Evolutionary conservation across 257 asterid genomes (phyloP).

Genomic region (Solanum lycopersicoides): DNA sequence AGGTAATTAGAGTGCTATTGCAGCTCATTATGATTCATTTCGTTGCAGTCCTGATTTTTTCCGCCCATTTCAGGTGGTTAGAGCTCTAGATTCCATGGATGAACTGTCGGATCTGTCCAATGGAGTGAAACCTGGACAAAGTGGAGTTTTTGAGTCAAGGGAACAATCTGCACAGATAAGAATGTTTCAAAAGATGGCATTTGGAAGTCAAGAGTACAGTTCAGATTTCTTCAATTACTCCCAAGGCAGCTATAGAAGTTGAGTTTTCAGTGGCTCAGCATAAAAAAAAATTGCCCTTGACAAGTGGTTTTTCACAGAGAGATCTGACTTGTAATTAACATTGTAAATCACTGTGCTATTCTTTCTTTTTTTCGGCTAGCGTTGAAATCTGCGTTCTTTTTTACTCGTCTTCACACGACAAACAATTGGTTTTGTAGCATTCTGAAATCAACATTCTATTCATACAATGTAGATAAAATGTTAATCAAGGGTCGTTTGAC

Average conservation of each 20-base stretch:
- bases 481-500: neutral
- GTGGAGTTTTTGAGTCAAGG: conserved; percentile 62
- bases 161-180: conserved; percentile 84
- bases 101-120: conserved; percentile 68
- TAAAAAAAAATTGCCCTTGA: neutral
- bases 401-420: neutral
- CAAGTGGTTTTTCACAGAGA: neutral
- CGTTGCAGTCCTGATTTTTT: neutral
- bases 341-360: neutral
- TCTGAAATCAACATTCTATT: neutral
- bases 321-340: neutral
- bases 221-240: conserved; percentile 40
- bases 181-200: conserved; percentile 86
- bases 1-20: conserved; percentile 20
- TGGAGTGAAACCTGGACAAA: conserved; percentile 81
- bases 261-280: neutral
- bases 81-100: conserved; percentile 72
- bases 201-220: conserved; percentile 76
- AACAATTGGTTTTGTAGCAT: neutral
- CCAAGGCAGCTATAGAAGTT: conserved; percentile 47
- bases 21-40: neutral
- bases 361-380: neutral
- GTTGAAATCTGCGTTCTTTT: neutral
- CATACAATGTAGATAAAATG: neutral
- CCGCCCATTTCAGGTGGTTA: conserved; percentile 40